Evolutionary conservation across 2,329 filamentous ascomycete species (phyloP).

Genomic region (Arthrobotrys sphaeroides): DNA sequence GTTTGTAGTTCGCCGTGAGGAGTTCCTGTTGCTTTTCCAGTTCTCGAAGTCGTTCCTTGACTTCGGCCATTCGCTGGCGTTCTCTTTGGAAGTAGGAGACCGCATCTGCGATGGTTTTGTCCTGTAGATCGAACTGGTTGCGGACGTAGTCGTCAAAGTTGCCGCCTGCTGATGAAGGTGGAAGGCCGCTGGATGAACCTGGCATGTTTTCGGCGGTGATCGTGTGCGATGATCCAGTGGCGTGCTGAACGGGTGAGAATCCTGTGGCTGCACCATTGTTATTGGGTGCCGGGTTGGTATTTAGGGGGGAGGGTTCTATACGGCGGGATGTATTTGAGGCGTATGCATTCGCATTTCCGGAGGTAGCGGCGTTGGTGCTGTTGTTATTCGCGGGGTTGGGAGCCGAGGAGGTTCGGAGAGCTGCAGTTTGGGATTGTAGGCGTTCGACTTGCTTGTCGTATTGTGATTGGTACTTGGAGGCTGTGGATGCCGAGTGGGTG

Average conservation of each 20-base stretch:
- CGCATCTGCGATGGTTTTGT: conserved; percentile 45
- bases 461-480: conserved; percentile 27
- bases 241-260: conserved; percentile 11
- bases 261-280: conserved; percentile 12
- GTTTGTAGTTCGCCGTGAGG: conserved; percentile 36
- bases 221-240: conserved; percentile 13
- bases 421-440: conserved; percentile 19
- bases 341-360: conserved; percentile 16
- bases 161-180: neutral
- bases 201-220: conserved; percentile 24
- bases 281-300: neutral
- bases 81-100: conserved; percentile 45
- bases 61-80: conserved; percentile 42
- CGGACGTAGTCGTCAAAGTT: conserved; percentile 53
- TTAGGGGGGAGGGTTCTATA: conserved; percentile 36
- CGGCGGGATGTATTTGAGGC: conserved; percentile 45
- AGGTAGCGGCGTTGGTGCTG: neutral
- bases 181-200: neutral
- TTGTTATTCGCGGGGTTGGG: neutral
- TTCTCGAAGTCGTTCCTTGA: conserved; percentile 45
- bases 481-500: neutral
- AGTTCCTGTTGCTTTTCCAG: conserved; percentile 48
- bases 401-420: conserved; percentile 4
- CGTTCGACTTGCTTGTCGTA: conserved; percentile 38
- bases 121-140: conserved; percentile 48